Percentiles rank a stretch among this genome's conserved stretches.
Evolutionary conservation across 2,329 filamentous ascomycete species (phyloP).

Genomic region (Pseudogymnoascus sp.): DNA sequence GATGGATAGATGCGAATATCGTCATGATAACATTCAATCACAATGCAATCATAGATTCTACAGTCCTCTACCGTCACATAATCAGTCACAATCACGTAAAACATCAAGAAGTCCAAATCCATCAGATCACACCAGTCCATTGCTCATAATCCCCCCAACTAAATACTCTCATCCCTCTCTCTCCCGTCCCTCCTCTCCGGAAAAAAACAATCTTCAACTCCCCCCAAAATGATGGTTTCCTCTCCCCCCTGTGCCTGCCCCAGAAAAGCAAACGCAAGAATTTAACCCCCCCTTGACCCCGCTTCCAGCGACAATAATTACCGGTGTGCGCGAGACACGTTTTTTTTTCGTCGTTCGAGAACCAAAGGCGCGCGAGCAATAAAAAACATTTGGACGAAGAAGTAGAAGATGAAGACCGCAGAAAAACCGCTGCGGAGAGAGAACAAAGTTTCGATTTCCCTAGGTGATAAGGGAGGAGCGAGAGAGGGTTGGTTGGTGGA

Average conservation of each 20-base stretch:
- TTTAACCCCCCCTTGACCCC: background rate
- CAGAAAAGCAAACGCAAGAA: background rate
- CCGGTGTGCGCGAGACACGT: background rate
- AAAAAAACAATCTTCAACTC: background rate
- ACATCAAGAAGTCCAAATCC: background rate
- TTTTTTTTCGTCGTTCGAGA: background rate
- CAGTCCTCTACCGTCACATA: background rate
- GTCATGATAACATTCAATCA: background rate
- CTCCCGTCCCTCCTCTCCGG: too few relatives aligned
- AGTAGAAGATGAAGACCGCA: background rate
- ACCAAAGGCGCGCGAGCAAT: background rate
- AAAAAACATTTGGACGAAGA: background rate
- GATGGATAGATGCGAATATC: background rate
- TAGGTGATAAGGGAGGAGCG: background rate
- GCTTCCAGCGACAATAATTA: background rate
- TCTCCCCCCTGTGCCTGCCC: background rate
- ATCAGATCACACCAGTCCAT: constrained; percentile 4
- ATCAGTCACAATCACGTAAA: background rate
- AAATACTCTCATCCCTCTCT: background rate
- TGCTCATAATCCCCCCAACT: background rate
- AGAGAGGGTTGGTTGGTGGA: background rate
- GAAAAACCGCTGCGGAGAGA: background rate
- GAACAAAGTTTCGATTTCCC: background rate
- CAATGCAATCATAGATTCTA: background rate
- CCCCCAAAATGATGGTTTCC: background rate